Base-by-base conservation (phyloP, 2,329 filamentous ascomycete species). In the Hawksworthiomyces lignivorus region DNA sequence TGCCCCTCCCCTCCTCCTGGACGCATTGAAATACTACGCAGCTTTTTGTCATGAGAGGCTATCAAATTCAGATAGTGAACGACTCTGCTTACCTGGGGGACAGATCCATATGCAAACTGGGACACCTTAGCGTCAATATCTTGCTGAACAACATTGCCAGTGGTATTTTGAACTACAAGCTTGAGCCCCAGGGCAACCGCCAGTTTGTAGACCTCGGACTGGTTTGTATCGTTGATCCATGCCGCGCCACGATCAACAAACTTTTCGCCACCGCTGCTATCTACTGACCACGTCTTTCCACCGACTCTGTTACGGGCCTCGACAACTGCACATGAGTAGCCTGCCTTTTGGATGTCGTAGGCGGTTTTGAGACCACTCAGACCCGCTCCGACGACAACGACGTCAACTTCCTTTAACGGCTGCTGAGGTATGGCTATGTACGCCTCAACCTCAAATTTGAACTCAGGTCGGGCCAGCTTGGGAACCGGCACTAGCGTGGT, bases 281-380 rank as follows among this genome's bases (percentile, higher is more conserved):
- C 39, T 10, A 45, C 39, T 10, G 39, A 42, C 56, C 61, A 70
- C 0, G 68, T 72, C 54, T 75, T 76, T 7, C 73, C 72, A 0
- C 72, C 72, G 1, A 75, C 67, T 0, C 68, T 62, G 30, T 71
- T 60, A 5, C 65, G 59, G 2, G 70, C 70, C 48, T 76, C 73
- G 2, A 76, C 54, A 0, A 76, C 59, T 0, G 66, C 43, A n/a
- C 59, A 57, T 0, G 60, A 61, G 18, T 32, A 33, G 19, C 47
- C 45, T 2, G 39, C 34, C 14, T 26, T 18, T 15, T 47, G 44
- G 12, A 43, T 15, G 4, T 43, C 42, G 30, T 36, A 27, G 5
- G 41, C 47, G 5, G 47, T 40, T 21, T 39, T 34, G 15, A 49
- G 42, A 1, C 47, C 47, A 6, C 31, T 26, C 20, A 47, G 39